phyloP scores from a whole-genome alignment of 2,329 filamentous ascomycete genomes.

The Teratosphaeria epicoccoides region DNA sequence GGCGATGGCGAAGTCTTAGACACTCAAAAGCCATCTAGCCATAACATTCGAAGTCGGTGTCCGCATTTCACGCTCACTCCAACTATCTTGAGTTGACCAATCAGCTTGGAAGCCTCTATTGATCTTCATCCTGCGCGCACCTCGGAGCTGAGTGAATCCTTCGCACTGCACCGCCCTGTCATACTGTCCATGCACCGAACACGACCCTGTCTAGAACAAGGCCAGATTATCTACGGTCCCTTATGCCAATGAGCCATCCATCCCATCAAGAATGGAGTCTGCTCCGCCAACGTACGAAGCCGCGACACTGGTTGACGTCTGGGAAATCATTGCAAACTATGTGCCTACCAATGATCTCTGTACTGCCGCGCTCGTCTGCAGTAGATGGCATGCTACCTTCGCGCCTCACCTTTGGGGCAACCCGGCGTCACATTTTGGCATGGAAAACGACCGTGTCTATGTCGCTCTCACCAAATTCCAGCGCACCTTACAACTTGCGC shows the following conservation, averaged over 20 bases:
- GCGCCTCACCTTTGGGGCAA: constrained; percentile 51
- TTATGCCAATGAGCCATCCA: no score
- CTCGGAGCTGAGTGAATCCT: background rate
- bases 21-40: no score
- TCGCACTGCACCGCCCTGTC: background rate
- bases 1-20: background rate
- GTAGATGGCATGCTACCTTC: constrained; percentile 48
- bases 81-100: background rate
- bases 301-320: constrained; percentile 44
- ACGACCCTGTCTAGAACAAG: background rate
- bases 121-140: background rate
- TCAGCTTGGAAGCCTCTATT: background rate
- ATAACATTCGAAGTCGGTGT: no score
- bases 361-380: constrained; percentile 45
- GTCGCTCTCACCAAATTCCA: constrained; percentile 51
- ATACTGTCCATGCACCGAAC: background rate
- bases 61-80: no score
- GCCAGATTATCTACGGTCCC: no score
- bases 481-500: constrained; percentile 44
- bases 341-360: constrained; percentile 47
- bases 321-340: constrained; percentile 46
- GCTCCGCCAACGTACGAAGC: constrained; percentile 51
- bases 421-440: constrained; percentile 51
- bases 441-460: constrained; percentile 50
- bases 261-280: no score